Percentiles rank a stretch among this genome's conserved stretches.
Conservation (phyloP, 176 grass and related monocot species). For the Chloris gayana region DNA sequence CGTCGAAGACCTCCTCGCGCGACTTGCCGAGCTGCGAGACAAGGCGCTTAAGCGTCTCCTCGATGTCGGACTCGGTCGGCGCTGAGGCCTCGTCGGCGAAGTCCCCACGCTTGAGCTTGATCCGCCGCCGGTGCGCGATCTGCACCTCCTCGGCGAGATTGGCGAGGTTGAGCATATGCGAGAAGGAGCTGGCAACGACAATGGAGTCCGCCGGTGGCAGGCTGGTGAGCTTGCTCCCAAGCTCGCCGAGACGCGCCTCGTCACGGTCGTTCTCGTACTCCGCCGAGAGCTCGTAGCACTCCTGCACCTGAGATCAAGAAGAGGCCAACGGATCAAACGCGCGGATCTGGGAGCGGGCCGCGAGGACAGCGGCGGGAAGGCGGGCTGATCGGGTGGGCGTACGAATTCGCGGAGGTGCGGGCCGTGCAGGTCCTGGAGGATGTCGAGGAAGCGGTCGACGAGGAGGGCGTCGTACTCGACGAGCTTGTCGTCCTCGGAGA, state of each 20-base stretch:
- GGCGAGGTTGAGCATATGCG: conserved; percentile 99
- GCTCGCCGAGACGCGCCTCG: conserved; percentile 66
- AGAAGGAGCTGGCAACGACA: conserved; percentile 89
- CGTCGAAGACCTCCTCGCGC: conserved; percentile 84
- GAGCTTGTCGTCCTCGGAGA: conserved; percentile 91
- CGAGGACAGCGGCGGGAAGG: background rate
- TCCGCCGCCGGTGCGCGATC: conserved; percentile 84
- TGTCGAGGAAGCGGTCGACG: conserved; percentile 89
- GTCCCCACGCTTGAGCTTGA: conserved; percentile 87
- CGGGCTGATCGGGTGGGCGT: conserved; percentile 3
- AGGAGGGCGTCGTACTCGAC: conserved; percentile 91
- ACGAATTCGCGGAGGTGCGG: conserved; percentile 75
- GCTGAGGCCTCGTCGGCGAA: conserved; percentile 86
- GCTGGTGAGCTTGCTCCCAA: conserved; percentile 77
- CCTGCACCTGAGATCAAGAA: conserved; percentile 69
- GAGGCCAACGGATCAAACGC: background rate
- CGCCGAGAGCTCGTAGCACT: conserved; percentile 95
- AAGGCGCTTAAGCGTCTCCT: conserved; percentile 92
- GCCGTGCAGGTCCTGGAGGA: conserved; percentile 83
- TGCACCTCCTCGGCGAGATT: conserved; percentile 99
- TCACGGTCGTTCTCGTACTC: conserved; percentile 81
- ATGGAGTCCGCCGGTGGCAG: conserved; percentile 69
- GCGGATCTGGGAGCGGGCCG: conserved; percentile 27
- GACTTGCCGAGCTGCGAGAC: conserved; percentile 79
- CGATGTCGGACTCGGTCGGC: conserved; percentile 92